Percentiles rank a stretch among this genome's conserved stretches.
These are phyloP conservation scores for Solanum bulbocastanum DNA, from an alignment of 257 asterid genomes.

Conservation along the genomic window DNA sequence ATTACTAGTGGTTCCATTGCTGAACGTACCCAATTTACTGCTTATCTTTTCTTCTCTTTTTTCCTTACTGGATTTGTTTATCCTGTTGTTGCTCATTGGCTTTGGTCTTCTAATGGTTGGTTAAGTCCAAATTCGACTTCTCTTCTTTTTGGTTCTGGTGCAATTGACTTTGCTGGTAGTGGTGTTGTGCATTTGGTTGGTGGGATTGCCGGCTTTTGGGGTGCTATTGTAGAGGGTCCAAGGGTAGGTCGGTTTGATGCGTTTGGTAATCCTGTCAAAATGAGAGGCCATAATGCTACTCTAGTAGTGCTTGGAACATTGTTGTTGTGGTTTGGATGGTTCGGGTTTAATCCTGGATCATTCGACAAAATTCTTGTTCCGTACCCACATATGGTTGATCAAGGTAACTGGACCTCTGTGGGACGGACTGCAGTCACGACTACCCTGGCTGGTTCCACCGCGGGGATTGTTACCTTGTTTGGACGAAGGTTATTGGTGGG, in stretches of 20 bases:
- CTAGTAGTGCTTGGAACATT: slow-evolving; percentile 66
- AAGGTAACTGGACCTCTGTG: slow-evolving; percentile 92
- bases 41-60: slow-evolving; percentile 57
- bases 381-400: slow-evolving; percentile 30
- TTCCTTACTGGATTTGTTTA: slow-evolving; percentile 81
- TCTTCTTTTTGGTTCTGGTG: slow-evolving; percentile 67
- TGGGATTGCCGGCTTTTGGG: slow-evolving; percentile 72
- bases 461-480: slow-evolving; percentile 75
- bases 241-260: slow-evolving; percentile 76
- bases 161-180: slow-evolving; percentile 83
- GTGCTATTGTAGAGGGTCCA: slow-evolving; percentile 75
- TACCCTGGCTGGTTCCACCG: slow-evolving; percentile 79
- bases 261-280: slow-evolving; percentile 50
- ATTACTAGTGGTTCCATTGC: slow-evolving; percentile 87
- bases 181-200: slow-evolving; percentile 95
- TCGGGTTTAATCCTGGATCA: slow-evolving; percentile 89
- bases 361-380: slow-evolving; percentile 39
- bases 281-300: slow-evolving; percentile 77
- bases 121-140: slow-evolving; percentile 42
- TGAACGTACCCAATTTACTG: slow-evolving; percentile 79
- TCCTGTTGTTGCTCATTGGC: slow-evolving; percentile 88
- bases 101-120: slow-evolving; percentile 83
- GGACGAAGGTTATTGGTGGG: slow-evolving; percentile 62
- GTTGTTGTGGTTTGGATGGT: slow-evolving; percentile 83
- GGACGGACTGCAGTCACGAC: slow-evolving; percentile 92